Evolutionary conservation across 2,329 filamentous ascomycete genomes (phyloP), one percentile per base, ranked within the genome.

Genomic region (Colletotrichum paranaense): DNA sequence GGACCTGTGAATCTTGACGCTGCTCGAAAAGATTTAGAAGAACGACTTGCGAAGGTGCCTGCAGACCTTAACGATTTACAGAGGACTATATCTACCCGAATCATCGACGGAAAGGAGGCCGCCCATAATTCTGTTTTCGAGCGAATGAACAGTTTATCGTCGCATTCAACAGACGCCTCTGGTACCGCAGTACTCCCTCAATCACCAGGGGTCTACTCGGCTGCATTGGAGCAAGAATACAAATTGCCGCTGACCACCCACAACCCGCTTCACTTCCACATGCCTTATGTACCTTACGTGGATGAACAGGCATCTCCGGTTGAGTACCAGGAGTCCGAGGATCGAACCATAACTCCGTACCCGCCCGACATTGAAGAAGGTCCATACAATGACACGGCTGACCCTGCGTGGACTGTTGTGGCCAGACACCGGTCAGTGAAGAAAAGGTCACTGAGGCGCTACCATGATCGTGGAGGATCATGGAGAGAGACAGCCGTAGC

Each of bases 111-210:
- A 19, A 79, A 80, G 0, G 79, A 81, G 1, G 75, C 78, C 8
- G 7, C 80, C 82, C 81, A 84, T 35, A 77, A 81, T 0, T 89
- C 87, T 0, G 86, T 89, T 1, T 89, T 89, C 68, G 87, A 89
- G 73, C 82, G 86, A 24, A 83, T 84, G 4, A 87, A 84, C 73
- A 87, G 84, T 70, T 78, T 85, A 8, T 89, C 87, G 0, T 82
- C 82, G 5, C 84, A 85, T 26, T 84, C 86, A 0, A 81, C 82
- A n/a, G 85, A 83, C 0, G 82, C 84, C 24, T 73, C 67, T 22
- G 59, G 52, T 35, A 32, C 19, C 19, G 46, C 81, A 11, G 35
- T 84, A 81, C 64, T 55, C 80, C 46, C 76, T 74, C 30, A 78
- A 81, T 22, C 63, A 1, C 73, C 42, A 22, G 42, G 19, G 16